phyloP scores from a whole-genome alignment of 2,329 filamentous ascomycete species.

The Aspergillus sp. region DNA sequence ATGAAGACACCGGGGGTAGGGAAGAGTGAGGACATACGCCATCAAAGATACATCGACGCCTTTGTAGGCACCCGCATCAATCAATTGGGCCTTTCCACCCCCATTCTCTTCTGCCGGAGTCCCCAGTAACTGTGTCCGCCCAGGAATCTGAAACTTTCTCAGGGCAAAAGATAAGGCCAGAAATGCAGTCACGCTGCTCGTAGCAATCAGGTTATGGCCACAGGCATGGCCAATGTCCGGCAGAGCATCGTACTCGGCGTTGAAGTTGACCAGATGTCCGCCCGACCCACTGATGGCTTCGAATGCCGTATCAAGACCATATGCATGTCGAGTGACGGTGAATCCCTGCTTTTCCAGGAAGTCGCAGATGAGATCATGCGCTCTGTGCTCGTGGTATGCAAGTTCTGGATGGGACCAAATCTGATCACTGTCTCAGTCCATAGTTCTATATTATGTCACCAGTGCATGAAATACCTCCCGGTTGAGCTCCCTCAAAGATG shows the following conservation, averaged over 20 bases:
- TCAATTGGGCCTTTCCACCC: slow-evolving; percentile 34
- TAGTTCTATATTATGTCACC: neutral
- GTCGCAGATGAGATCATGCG: slow-evolving; percentile 43
- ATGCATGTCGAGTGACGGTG: slow-evolving; percentile 42
- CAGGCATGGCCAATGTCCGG: slow-evolving; percentile 35
- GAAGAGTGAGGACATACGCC: slow-evolving; percentile 22
- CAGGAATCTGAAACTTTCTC: slow-evolving; percentile 32
- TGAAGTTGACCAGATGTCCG: slow-evolving; percentile 30
- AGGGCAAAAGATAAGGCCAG: slow-evolving; percentile 43
- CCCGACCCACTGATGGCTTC: slow-evolving; percentile 38
- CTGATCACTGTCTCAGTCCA: slow-evolving; percentile 12
- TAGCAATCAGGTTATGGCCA: slow-evolving; percentile 35
- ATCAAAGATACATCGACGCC: slow-evolving; percentile 38
- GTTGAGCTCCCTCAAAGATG: slow-evolving; percentile 19
- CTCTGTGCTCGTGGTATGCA: slow-evolving; percentile 44
- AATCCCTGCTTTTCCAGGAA: slow-evolving; percentile 41
- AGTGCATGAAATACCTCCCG: slow-evolving; percentile 10
- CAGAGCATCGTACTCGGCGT: slow-evolving; percentile 38
- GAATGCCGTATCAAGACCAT: slow-evolving; percentile 47
- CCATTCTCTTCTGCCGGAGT: slow-evolving; percentile 34
- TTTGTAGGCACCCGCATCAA: slow-evolving; percentile 38
- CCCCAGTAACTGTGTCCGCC: slow-evolving; percentile 28
- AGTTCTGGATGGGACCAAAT: slow-evolving; percentile 46
- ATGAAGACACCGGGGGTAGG: neutral
- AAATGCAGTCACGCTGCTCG: slow-evolving; percentile 28